Base-by-base conservation (phyloP, 306 rosid genomes). In the Rosa multiflora region DNA sequence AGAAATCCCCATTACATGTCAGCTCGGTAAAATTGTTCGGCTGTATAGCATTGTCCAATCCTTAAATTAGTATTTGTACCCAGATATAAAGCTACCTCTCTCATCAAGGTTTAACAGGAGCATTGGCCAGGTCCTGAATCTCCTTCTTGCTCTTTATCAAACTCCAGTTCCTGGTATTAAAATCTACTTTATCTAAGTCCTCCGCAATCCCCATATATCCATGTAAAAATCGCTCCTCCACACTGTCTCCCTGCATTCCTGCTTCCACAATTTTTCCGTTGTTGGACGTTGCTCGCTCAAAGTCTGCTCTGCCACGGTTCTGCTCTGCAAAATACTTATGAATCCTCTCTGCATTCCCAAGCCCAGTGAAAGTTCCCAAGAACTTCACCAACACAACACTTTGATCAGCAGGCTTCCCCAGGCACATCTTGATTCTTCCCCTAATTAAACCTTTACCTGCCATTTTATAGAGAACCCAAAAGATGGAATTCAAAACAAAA, bases 201-300 rank as follows among this genome's bases (percentile, higher is more conserved):
- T 93, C 98, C 9, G 95, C 90, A 73, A 89, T 88, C 46, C 93
- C 99, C 84, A 93, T 80, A 76, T 91, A 92, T 52, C 99, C 98
- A 86, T 79, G 89, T 18, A 95, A 86, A 42, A 93, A 83, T 59
- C 56, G 76, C 73, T 85, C 84, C 84, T 95, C 99, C 53, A 78
- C 82, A 51, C 59, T 51, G 43, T 72, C 75, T 67, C 79, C 88
- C 53, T 69, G 53, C 39, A 37, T 68, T 72, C 67, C 58, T 6
- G 79, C 82, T 71, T 79, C 90, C 35, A 35, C 10, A 10, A 79
- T 62, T 63, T 67, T 44, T 6, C 83, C 77, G 17, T 78, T 78
- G 5, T 17, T 67, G 52, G 82, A 56, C 20, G 26, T 79, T 3
- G 55, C 66, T 48, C 47, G 48, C 86, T 79, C 86, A 42, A 88